Base-by-base conservation (phyloP, 2,329 filamentous ascomycete species). In the Emergomyces africanus region DNA sequence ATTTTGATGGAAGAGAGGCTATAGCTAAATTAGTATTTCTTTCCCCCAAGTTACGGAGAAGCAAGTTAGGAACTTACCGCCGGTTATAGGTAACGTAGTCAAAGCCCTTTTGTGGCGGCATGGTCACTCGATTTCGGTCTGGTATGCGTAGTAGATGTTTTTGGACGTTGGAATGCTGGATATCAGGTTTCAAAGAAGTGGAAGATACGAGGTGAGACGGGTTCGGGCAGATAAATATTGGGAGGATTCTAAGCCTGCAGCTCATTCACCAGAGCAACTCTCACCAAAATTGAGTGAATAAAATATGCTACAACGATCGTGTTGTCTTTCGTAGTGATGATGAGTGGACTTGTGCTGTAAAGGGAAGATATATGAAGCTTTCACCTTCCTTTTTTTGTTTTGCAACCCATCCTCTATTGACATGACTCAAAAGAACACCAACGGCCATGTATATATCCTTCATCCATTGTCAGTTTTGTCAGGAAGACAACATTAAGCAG, bases 1-100 rank as follows among this genome's bases (percentile, higher is more conserved):
- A 73, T 53, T 23, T 55, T 50, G 46, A 69, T 61, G 2, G 58
- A 66, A 9, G 69, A 62, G 35, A 72, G 60, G 54, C 70, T 72
- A 48, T 33, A 54, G 10, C 18, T n/a, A 14, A n/a, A 42, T 54
- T 28, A 63, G 57, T 33, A 28, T 28, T 5, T 5, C 33, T 23
- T 54, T 15, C 50, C 33, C n/a, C 33, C n/a, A 18, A 15, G n/a
- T 15, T 33, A 14, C 3, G 35, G 23, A 33, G 39, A 9, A 37
- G 14, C 10, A 42, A 50, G 3, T 9, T 2, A 20, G 28, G 10
- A 28, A 51, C 68, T 61, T 61, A 69, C 68, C 62, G 63, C 58
- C 58, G 60, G 33, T 62, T 66, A 49, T 65, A 61, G 1, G 54
- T 54, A 4, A 68, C 64, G 53, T 62, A 68, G 58, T 68, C 68